These are phyloP conservation scores for Trapa incisa DNA, from an alignment of 345 rosid species.

Conservation along the genomic window DNA sequence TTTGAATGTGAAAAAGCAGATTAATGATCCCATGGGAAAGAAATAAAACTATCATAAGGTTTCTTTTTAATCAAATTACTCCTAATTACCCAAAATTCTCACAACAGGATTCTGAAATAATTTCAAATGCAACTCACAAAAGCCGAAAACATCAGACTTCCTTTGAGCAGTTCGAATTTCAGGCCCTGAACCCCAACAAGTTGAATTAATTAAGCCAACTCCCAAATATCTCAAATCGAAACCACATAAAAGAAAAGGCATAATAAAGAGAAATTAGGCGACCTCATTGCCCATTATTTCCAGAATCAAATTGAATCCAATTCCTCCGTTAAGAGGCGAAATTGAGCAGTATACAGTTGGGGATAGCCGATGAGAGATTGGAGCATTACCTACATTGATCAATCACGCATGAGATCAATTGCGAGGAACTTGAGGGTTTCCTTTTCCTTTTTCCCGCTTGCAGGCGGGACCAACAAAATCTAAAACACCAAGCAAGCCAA, in stretches of 20 bases:
- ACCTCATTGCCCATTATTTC: background rate
- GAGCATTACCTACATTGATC: conserved; percentile 30
- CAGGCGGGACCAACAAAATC: conserved; percentile 6
- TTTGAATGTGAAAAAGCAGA: background rate
- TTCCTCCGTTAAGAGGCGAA: background rate
- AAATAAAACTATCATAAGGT: background rate
- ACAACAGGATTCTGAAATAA: background rate
- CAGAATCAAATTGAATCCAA: background rate
- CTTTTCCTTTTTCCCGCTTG: background rate
- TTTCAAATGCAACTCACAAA: background rate
- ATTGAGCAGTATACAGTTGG: background rate
- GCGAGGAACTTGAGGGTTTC: conserved; percentile 7
- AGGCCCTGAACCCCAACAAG: background rate
- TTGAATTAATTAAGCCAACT: background rate
- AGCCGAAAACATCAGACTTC: background rate
- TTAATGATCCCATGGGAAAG: background rate
- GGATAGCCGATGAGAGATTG: background rate
- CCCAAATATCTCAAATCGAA: background rate
- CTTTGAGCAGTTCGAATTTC: background rate
- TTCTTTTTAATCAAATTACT: background rate
- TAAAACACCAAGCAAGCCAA: background rate
- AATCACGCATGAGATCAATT: conserved; percentile 18
- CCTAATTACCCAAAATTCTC: background rate
- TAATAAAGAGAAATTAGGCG: background rate
- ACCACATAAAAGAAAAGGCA: background rate